These are phyloP conservation scores for Gossypium australe DNA, from an alignment of 345 rosid genomes.

Conservation along the genomic window DNA sequence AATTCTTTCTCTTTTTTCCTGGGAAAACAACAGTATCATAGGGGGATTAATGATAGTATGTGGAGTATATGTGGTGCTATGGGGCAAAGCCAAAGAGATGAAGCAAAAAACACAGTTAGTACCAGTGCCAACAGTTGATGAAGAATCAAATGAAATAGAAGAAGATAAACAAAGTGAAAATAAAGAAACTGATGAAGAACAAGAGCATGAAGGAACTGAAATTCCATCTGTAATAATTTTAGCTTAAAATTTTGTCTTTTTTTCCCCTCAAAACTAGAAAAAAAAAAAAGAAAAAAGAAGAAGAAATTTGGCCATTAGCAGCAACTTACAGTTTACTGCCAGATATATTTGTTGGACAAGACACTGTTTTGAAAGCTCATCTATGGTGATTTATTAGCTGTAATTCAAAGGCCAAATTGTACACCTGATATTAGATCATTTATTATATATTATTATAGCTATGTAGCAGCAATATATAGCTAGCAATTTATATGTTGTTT, in stretches of 20 bases:
- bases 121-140: background rate
- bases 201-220: background rate
- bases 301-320: background rate
- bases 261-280: background rate
- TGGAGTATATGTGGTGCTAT: slow-evolving; percentile 44
- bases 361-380: background rate
- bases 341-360: background rate
- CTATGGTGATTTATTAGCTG: too few species aligned
- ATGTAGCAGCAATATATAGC: too few species aligned
- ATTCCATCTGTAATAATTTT: background rate
- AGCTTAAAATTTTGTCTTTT: background rate
- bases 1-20: background rate
- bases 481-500: too few species aligned
- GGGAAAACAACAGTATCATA: slow-evolving; percentile 28
- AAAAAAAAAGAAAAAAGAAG: too few species aligned
- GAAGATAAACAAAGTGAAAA: background rate
- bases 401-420: background rate
- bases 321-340: background rate
- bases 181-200: background rate
- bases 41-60: slow-evolving; percentile 42
- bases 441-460: too few species aligned
- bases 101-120: background rate
- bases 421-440: too few species aligned
- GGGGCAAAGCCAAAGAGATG: slow-evolving; percentile 23
- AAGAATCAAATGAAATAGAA: slow-evolving; percentile 1